A percentile compares a stretch with the other conserved stretches of the same genome.
phyloP scores from a whole-genome alignment of 2,329 filamentous ascomycete genomes.

The Tolypocladium nubicola region DNA sequence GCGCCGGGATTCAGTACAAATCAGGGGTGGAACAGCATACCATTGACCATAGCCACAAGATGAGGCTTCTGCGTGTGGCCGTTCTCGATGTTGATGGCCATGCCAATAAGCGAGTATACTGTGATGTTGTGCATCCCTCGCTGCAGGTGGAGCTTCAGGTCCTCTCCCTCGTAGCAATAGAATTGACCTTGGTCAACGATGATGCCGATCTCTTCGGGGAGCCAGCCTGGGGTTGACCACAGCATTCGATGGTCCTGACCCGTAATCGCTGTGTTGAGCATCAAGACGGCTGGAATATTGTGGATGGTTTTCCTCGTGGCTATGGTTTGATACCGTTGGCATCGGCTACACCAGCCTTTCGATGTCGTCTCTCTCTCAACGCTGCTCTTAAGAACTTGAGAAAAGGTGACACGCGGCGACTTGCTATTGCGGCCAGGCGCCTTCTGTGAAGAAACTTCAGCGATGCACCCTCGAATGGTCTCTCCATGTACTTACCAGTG shows the following conservation, averaged over 20 bases:
- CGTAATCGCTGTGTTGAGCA: slow-evolving; percentile 73
- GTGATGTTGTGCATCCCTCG: slow-evolving; percentile 70
- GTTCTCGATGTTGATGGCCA: slow-evolving; percentile 83
- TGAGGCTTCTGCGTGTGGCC: slow-evolving; percentile 80
- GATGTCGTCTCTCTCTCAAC: slow-evolving; percentile 83
- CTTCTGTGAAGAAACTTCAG: slow-evolving; percentile 25
- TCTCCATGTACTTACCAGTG: slow-evolving; percentile 15
- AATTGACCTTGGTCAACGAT: slow-evolving; percentile 87
- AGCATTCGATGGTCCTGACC: slow-evolving; percentile 64
- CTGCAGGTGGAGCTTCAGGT: slow-evolving; percentile 70
- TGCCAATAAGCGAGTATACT: slow-evolving; percentile 83
- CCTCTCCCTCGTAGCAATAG: slow-evolving; percentile 88
- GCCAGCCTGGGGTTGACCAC: slow-evolving; percentile 83
- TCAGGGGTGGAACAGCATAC: slow-evolving; percentile 27
- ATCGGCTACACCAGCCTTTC: slow-evolving; percentile 87
- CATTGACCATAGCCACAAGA: slow-evolving; percentile 83
- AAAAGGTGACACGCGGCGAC: slow-evolving; percentile 58
- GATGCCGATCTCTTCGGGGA: slow-evolving; percentile 89
- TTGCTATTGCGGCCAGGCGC: slow-evolving; percentile 35
- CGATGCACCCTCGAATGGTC: not conserved
- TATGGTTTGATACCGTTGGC: slow-evolving; percentile 82
- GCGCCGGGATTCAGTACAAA: not conserved
- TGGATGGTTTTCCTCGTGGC: slow-evolving; percentile 77
- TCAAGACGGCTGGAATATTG: slow-evolving; percentile 71
- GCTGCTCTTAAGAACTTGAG: slow-evolving; percentile 82